Base-by-base conservation (phyloP, 306 rosid species). In the Vachellia collinsii region DNA sequence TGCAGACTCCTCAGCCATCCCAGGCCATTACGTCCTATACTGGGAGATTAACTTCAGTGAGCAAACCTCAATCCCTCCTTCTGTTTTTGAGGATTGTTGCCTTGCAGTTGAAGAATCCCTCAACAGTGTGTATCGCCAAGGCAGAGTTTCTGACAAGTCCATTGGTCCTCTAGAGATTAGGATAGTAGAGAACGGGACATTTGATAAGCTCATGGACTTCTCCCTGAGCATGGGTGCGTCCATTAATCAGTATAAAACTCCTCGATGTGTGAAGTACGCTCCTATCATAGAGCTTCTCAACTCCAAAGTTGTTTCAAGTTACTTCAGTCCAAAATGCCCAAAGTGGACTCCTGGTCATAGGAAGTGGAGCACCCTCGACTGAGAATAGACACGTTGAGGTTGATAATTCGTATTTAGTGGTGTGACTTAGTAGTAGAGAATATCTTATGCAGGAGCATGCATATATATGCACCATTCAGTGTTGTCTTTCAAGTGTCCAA, bases 171-270 rank as follows among this genome's bases (percentile, higher is more conserved):
- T 88, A 19, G 91, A 86, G 84, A 81, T 88, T 11, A 83, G 76
- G 79, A 23, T 88, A 3, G 83, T 86, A 23, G 86, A 88, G 56
- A 51, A n/a, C 3, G 91, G 91, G 46, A 88, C 89, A 0, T 88
- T 88, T 64, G 89, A 86, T 43, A 77, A 74, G 29, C 89, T 88
- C 17, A 83, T 86, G 91, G 89, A 86, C 62, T 81, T 86, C 42
- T 88, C 88, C 17, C 56, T 88, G 13, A 77, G 75, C 62, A 71
- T 79, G 23, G 92, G 88, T 25, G 85, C 92, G 0, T 86, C 89
- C 51, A 88, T 88, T 75, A 88, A 88, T 54, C 91, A 86, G 79
- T 88, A 88, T 65, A 88, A 88, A 66, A 75, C 86, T 11, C 89
- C 91, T 29, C 82, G 87, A 1, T 88, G 87, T 17, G 87, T 86